Conservation (phyloP, 192 early-diverging fungal species). For the Entomortierella chlamydospora region DNA sequence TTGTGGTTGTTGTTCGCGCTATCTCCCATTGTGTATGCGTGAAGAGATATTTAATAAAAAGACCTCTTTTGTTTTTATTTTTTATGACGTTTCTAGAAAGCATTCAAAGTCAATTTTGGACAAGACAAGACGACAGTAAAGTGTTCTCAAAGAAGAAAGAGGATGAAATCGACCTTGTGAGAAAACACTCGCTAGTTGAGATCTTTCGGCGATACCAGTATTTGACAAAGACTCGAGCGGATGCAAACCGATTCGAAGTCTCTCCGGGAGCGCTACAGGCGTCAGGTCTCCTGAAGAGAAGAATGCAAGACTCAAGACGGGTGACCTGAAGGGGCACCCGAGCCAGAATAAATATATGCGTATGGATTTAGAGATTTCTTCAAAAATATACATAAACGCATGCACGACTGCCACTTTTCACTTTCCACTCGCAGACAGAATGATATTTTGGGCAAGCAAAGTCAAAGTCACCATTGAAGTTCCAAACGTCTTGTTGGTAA, state of each 20-base stretch:
- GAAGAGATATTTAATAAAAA: no score
- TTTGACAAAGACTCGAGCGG: constrained; percentile 20
- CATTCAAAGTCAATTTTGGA: constrained; percentile 24
- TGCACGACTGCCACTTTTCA: no score
- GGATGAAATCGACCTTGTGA: constrained; percentile 5
- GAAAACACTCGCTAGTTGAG: constrained; percentile 4
- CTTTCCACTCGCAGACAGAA: no score
- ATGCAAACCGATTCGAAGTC: constrained; percentile 7
- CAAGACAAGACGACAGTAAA: constrained; percentile 24
- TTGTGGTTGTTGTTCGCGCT: neutral
- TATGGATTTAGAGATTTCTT: no score
- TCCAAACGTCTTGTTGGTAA: no score
- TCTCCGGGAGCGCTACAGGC: neutral
- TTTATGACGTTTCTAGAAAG: constrained; percentile 14
- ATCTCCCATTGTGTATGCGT: no score
- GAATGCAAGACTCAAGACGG: no score
- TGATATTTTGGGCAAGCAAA: no score
- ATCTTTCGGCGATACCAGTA: constrained; percentile 10
- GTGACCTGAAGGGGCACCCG: no score
- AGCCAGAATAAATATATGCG: no score
- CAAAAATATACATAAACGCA: no score
- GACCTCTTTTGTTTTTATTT: neutral
- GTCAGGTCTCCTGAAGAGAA: constrained; percentile 10
- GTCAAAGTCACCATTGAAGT: no score
- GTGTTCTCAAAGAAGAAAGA: constrained; percentile 17